Base-by-base conservation (phyloP, 129 eudicot genomes). In the Tanacetum coccineum region DNA sequence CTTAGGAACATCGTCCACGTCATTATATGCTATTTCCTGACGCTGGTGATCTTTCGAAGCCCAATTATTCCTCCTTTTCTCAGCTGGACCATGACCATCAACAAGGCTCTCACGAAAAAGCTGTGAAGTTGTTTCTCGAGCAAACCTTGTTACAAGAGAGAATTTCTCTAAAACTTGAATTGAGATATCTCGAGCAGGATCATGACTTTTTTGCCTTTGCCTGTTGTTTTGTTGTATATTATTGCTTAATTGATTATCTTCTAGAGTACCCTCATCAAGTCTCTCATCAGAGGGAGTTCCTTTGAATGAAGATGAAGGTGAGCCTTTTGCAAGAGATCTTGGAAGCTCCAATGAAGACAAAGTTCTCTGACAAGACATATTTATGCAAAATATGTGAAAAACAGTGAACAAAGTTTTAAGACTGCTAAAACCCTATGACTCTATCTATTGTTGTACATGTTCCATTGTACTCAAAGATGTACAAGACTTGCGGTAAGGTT, bases 101-200 rank as follows among this genome's bases (percentile, higher is more conserved):
- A 77, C 68, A 66, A 82, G 87, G 78, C 42, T 68, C 49, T 94
- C 99, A 40, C 95, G 80, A 62, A 94, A 89, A 59, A 89, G 88
- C 67, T 94, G 99, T 65, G 96, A 84, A 62, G 95, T 94, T 50
- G 99, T 94, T 83, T 94, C 99, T 68, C 99, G 84, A 62, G 99
- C 96, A 87, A 94, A 87, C 80, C 82, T 79, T 42, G 99, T 94
- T 45, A 94, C 99, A 58, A 82, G 99, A 52, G 99, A 94, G 62
- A 94, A 94, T 64, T 89, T 94, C 67, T 89, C 97, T 70, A 94
- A 72, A 30, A 94, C 95, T 40, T 89, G 87, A 68, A 94, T 87
- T 30, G 99, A 89, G 73, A 94, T 60, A 83, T 94, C 97, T 66
- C 90, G 85, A 54, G 95, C 90, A 81, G 97, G 97, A 74, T 89